Percentiles rank a stretch among this genome's conserved stretches.
phyloP scores from a whole-genome alignment of 1,284 basidiomycete genomes.

The Leccinum griseonigrum region DNA sequence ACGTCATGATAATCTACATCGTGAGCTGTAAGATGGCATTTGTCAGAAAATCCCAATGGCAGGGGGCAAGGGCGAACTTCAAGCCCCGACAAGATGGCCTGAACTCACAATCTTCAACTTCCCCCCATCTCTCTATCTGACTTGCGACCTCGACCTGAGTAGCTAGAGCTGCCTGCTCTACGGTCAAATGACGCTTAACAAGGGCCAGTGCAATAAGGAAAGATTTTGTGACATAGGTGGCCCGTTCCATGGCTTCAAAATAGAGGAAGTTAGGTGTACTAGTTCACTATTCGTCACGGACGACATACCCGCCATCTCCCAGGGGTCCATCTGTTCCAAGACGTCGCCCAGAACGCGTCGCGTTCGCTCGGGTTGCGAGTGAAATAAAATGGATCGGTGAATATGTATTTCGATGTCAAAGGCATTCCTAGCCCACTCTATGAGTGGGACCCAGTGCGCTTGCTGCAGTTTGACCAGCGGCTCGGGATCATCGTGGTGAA shows the following conservation, averaged over 20 bases:
- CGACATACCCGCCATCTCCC: conserved; percentile 83
- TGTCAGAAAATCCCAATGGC: conserved; percentile 14
- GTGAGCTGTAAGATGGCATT: conserved; percentile 58
- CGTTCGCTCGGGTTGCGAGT: conserved; percentile 68
- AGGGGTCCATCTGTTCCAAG: conserved; percentile 67
- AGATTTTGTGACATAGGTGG: conserved; percentile 89
- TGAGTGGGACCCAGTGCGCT: conserved; percentile 88
- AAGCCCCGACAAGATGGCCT: conserved; percentile 1
- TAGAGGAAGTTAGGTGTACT: neutral
- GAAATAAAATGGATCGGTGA: conserved; percentile 67
- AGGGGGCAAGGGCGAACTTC: conserved; percentile 1
- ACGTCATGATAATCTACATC: conserved; percentile 97
- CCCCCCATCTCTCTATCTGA: conserved; percentile 96
- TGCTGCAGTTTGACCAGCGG: conserved; percentile 79
- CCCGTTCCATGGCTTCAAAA: conserved; percentile 82
- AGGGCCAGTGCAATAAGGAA: conserved; percentile 89
- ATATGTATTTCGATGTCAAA: conserved; percentile 68
- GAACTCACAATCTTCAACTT: conserved; percentile 94
- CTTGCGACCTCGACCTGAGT: conserved; percentile 92
- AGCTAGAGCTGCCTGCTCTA: conserved; percentile 83
- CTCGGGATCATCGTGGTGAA: conserved; percentile 77
- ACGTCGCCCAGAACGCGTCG: conserved; percentile 57
- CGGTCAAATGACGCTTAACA: conserved; percentile 70
- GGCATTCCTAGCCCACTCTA: conserved; percentile 72
- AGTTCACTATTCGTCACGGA: neutral